These are phyloP conservation scores for Rosa rugosa DNA, from an alignment of 306 rosid genomes.

Conservation along the genomic window DNA sequence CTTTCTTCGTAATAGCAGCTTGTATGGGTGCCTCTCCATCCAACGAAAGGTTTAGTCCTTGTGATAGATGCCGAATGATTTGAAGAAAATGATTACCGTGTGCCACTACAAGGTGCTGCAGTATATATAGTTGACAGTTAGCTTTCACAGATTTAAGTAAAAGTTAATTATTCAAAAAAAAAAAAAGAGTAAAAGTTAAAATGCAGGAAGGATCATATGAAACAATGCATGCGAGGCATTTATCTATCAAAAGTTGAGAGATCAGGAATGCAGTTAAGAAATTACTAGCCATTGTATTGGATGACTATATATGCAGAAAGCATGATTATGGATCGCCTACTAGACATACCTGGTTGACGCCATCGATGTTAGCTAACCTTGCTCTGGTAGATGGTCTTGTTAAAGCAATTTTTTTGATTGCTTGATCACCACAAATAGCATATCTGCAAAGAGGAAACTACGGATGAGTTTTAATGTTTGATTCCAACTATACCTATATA, in stretches of 20 bases:
- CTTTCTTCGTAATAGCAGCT: slow-evolving; percentile 43
- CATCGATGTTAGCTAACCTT: slow-evolving; percentile 83
- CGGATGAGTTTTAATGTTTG: background rate
- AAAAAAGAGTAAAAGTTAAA: background rate
- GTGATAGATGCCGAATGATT: slow-evolving; percentile 49
- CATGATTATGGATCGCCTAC: slow-evolving; percentile 5
- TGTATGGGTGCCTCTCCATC: slow-evolving; percentile 57
- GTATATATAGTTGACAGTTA: slow-evolving; percentile 31
- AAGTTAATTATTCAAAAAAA: background rate
- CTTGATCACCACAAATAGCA: slow-evolving; percentile 90
- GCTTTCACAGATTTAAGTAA: slow-evolving; percentile 20
- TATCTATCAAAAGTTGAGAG: background rate
- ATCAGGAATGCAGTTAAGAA: background rate
- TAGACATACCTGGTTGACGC: slow-evolving; percentile 81
- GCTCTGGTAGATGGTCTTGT: slow-evolving; percentile 86
- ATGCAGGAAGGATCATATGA: background rate
- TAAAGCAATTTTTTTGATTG: slow-evolving; percentile 69
- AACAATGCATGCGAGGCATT: background rate
- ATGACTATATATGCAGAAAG: background rate
- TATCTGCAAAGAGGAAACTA: slow-evolving; percentile 46
- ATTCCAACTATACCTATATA: background rate
- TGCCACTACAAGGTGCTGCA: slow-evolving; percentile 63
- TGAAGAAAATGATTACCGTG: slow-evolving; percentile 73
- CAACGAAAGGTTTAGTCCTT: slow-evolving; percentile 53
- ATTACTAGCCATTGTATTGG: background rate